Evolutionary conservation across 176 grass and related monocot genomes (phyloP).

Genomic region (Oryza punctata): DNA sequence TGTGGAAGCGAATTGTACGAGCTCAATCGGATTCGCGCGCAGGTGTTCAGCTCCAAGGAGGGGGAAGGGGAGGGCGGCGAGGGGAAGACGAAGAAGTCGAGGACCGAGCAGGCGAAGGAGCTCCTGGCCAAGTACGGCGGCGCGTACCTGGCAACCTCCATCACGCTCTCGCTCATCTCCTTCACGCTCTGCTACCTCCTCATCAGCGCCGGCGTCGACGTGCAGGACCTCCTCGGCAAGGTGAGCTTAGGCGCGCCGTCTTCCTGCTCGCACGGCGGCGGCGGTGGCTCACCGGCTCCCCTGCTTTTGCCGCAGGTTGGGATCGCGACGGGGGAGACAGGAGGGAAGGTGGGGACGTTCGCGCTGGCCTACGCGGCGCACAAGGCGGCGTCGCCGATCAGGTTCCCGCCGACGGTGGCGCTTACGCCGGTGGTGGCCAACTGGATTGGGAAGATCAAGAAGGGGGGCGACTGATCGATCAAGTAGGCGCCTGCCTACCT

Average conservation of each 20-base stretch:
- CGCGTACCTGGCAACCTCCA: slow-evolving; percentile 91
- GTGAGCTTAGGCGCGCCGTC: slow-evolving; percentile 18
- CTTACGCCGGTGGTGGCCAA: slow-evolving; percentile 85
- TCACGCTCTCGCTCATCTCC: slow-evolving; percentile 89
- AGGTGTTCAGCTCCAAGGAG: slow-evolving; percentile 89
- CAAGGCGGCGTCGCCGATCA: slow-evolving; percentile 95
- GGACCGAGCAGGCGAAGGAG: slow-evolving; percentile 85
- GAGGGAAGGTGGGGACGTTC: slow-evolving; percentile 88
- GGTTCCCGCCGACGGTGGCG: slow-evolving; percentile 96
- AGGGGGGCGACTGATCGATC: slow-evolving; percentile 48
- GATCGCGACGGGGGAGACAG: slow-evolving; percentile 69
- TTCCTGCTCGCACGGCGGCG: not conserved
- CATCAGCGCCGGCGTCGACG: slow-evolving; percentile 86
- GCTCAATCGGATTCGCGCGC: not conserved
- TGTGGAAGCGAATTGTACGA: too few relatives aligned
- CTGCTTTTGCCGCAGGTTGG: slow-evolving; percentile 41
- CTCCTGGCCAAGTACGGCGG: slow-evolving; percentile 95
- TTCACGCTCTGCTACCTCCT: slow-evolving; percentile 92
- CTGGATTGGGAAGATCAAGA: slow-evolving; percentile 80
- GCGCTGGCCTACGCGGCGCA: slow-evolving; percentile 88
- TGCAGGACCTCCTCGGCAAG: slow-evolving; percentile 79
- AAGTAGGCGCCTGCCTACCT: not conserved
- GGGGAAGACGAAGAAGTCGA: slow-evolving; percentile 62
- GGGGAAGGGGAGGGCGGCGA: slow-evolving; percentile 32
- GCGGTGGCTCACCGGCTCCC: not conserved